Evolutionary conservation across 768 basidiomycete species (phyloP).

Genomic region (Gelatoporia subvermispora): DNA sequence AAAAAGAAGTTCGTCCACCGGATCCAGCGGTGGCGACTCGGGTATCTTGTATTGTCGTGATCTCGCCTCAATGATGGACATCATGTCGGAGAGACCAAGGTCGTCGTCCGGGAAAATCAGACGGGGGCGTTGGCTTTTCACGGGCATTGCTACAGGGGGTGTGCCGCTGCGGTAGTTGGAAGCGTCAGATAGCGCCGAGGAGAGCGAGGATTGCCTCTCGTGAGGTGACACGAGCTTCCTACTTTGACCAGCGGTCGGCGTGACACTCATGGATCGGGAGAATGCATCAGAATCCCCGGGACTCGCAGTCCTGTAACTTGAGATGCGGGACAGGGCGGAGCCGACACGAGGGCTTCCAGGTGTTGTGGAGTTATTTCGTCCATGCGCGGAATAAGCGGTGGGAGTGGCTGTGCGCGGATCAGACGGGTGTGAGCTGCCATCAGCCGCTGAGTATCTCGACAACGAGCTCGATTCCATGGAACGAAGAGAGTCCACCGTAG

Average conservation of each 20-base stretch:
- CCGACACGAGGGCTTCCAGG: conserved; percentile 13
- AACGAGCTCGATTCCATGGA: conserved; percentile 31
- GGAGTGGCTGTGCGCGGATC: conserved; percentile 33
- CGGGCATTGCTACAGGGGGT: conserved; percentile 1
- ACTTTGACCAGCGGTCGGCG: conserved; percentile 31
- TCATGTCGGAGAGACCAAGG: conserved; percentile 82
- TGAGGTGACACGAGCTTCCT: conserved; percentile 9
- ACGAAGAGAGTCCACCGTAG: conserved; percentile 21
- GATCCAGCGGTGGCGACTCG: conserved; percentile 41
- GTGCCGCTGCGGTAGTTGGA: conserved; percentile 37
- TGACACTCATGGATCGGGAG: conserved; percentile 25
- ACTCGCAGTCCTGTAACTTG: conserved; percentile 24
- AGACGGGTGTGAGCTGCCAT: conserved; percentile 4
- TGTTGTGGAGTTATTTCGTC: conserved; percentile 7
- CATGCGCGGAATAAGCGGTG: conserved; percentile 10
- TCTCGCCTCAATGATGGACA: conserved; percentile 78
- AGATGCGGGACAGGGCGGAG: conserved; percentile 25
- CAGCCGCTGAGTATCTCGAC: conserved; percentile 52
- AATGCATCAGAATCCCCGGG: conserved; percentile 18
- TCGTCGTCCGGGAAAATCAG: conserved; percentile 67
- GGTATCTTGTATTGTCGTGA: conserved; percentile 35
- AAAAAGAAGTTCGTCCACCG: conserved; percentile 72
- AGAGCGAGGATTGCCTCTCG: conserved; percentile 64
- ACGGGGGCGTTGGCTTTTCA: conserved; percentile 18
- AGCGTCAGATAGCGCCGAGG: conserved; percentile 66